phyloP scores from a whole-genome alignment of 2,329 filamentous ascomycete species.

The Colletotrichum camelliae region DNA sequence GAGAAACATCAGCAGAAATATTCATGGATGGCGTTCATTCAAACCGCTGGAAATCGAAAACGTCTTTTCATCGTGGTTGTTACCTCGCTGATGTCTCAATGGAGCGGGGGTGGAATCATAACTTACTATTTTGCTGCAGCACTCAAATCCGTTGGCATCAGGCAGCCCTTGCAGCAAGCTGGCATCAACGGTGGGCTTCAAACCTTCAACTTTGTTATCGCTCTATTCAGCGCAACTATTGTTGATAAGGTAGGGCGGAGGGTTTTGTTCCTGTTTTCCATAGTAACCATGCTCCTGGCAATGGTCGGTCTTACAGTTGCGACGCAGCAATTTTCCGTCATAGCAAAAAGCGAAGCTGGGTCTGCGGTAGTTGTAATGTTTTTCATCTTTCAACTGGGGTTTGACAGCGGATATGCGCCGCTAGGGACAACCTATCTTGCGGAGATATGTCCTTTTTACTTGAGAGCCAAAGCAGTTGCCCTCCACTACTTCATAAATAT shows the following conservation, averaged over 20 bases:
- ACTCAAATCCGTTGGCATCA: not conserved
- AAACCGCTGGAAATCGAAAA: not conserved
- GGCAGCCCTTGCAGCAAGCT: not conserved
- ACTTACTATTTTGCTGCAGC: not conserved
- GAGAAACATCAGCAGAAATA: slow-evolving; percentile 30
- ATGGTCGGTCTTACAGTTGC: not conserved
- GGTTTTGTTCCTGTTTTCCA: not conserved
- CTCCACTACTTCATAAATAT: slow-evolving; percentile 31
- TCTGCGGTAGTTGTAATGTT: slow-evolving; percentile 35
- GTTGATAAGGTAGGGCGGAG: slow-evolving; percentile 1
- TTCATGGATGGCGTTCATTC: not conserved
- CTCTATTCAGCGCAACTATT: not conserved
- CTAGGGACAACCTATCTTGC: slow-evolving; percentile 54
- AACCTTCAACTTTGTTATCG: not conserved
- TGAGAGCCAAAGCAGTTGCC: slow-evolving; percentile 55
- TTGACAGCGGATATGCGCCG: slow-evolving; percentile 60
- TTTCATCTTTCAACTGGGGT: slow-evolving; percentile 46
- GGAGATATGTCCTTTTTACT: slow-evolving; percentile 59
- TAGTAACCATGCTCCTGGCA: not conserved
- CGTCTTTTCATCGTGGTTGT: not conserved
- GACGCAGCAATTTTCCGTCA: not conserved
- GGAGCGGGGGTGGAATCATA: not conserved
- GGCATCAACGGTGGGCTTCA: slow-evolving; percentile 13
- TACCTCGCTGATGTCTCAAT: not conserved
- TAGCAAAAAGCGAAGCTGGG: slow-evolving; percentile 21